Evolutionary conservation across 1,284 basidiomycete species (phyloP).

Genomic region (Chalciporus sp.): DNA sequence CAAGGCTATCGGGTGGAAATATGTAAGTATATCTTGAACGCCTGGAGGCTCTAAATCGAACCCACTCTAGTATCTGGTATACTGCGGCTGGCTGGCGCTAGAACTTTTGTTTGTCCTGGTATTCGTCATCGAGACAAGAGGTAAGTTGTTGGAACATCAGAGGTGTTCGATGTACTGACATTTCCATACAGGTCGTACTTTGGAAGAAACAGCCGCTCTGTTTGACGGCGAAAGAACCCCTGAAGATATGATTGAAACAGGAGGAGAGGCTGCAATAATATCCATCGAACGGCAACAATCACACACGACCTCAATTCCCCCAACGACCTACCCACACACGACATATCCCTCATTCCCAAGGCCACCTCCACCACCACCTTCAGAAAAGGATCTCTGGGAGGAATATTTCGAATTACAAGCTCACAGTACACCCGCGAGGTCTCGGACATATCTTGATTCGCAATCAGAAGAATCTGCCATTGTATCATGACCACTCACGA

Average conservation of each 20-base stretch:
- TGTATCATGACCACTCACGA: neutral
- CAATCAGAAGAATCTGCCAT: conserved; percentile 12
- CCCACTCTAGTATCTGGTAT: conserved; percentile 50
- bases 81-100: conserved; percentile 61
- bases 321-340: neutral
- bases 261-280: conserved; percentile 54
- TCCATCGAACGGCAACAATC: conserved; percentile 20
- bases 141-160: conserved; percentile 27
- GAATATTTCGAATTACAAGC: conserved; percentile 9
- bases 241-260: conserved; percentile 47
- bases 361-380: neutral
- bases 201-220: conserved; percentile 67
- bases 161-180: neutral
- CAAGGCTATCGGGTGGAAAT: conserved; percentile 67
- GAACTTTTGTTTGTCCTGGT: conserved; percentile 59
- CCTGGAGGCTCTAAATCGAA: conserved; percentile 6
- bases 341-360: neutral
- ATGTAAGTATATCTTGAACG: conserved; percentile 37
- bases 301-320: neutral
- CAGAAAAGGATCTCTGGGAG: conserved; percentile 2
- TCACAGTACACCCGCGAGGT: neutral
- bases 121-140: conserved; percentile 66
- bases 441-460: conserved; percentile 3
- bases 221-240: conserved; percentile 60
- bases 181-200: conserved; percentile 48